phyloP scores from a whole-genome alignment of 2,329 filamentous ascomycete species.

The Penicillium sp. region DNA sequence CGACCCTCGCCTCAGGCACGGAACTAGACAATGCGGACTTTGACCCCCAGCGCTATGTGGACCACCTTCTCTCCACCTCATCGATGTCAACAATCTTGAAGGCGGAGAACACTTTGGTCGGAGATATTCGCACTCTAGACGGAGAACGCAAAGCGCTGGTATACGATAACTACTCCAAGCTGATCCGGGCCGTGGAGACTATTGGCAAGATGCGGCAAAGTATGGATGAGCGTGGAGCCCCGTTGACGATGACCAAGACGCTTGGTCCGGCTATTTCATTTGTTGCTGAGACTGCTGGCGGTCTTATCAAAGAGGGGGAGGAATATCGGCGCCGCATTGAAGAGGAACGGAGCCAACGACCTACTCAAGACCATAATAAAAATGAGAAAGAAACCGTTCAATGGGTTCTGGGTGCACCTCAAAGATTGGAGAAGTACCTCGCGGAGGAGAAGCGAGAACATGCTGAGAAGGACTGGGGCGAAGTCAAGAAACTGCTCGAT shows the following conservation, averaged over 20 bases:
- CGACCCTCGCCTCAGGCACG: constrained; percentile 35
- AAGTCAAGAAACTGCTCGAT: constrained; percentile 43
- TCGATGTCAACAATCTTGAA: constrained; percentile 49
- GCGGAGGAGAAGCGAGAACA: constrained; percentile 44
- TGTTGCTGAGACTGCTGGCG: constrained; percentile 48
- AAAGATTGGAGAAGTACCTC: constrained; percentile 42
- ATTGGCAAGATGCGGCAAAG: constrained; percentile 70
- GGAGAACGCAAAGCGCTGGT: constrained; percentile 96
- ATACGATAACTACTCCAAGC: constrained; percentile 97
- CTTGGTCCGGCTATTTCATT: constrained; percentile 47
- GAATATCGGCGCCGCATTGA: constrained; percentile 36
- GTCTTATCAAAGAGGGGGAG: constrained; percentile 46
- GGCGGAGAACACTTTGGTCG: constrained; percentile 51
- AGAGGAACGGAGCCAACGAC: constrained; percentile 27
- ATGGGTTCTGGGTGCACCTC: constrained; percentile 51
- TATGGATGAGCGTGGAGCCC: constrained; percentile 51
- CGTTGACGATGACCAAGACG: constrained; percentile 52
- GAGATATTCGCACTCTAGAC: constrained; percentile 84
- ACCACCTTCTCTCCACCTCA: constrained; percentile 46
- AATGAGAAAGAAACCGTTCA: constrained; percentile 48
- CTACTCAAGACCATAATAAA: constrained; percentile 21
- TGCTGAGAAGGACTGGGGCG: constrained; percentile 48
- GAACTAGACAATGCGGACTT: constrained; percentile 78
- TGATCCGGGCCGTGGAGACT: constrained; percentile 95
- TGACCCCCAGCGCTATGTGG: constrained; percentile 64